Percentiles rank a stretch among this genome's conserved stretches.
Evolutionary conservation across 2,329 filamentous ascomycete genomes (phyloP).

Genomic region (Massarina eburnea): DNA sequence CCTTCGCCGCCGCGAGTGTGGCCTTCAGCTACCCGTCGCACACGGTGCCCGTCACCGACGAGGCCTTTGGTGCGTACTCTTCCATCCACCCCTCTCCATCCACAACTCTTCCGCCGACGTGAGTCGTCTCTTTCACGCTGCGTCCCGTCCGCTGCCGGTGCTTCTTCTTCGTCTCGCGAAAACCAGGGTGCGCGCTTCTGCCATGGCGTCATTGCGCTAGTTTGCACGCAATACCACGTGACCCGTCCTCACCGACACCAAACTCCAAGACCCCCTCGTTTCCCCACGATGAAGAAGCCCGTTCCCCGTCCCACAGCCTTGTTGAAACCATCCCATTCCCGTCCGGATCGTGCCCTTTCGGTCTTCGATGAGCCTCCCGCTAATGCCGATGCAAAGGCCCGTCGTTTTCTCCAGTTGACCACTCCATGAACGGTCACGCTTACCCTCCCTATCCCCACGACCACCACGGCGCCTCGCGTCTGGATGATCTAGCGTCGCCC

Average conservation of each 20-base stretch:
- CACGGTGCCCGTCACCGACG: conserved; percentile 8
- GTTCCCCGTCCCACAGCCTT: not conserved
- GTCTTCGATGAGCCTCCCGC: conserved; percentile 16
- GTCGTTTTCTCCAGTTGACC: conserved; percentile 25
- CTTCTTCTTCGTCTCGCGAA: not conserved
- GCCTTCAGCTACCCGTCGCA: conserved; percentile 16
- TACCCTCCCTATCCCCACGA: conserved; percentile 25
- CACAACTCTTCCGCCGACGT: not conserved
- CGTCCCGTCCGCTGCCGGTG: not conserved
- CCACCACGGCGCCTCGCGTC: conserved; percentile 24
- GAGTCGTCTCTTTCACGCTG: not conserved
- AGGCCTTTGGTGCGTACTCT: conserved; percentile 6
- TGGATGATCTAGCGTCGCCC: conserved; percentile 31
- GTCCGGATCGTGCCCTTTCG: not conserved
- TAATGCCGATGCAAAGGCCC: conserved; percentile 31
- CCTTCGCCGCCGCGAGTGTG: conserved; percentile 3
- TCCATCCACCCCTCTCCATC: not conserved
- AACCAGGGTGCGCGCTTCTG: conserved; percentile 2
- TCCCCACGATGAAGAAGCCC: conserved; percentile 8
- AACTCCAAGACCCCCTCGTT: not conserved
- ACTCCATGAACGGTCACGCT: conserved; percentile 30
- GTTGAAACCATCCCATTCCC: conserved; percentile 2
- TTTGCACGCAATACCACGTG: conserved; percentile 23
- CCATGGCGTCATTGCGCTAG: conserved; percentile 20
- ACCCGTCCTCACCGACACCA: conserved; percentile 4